These are phyloP conservation scores for Neurospora sp. DNA, from an alignment of 495 filamentous ascomycete genomes.

Conservation along the genomic window DNA sequence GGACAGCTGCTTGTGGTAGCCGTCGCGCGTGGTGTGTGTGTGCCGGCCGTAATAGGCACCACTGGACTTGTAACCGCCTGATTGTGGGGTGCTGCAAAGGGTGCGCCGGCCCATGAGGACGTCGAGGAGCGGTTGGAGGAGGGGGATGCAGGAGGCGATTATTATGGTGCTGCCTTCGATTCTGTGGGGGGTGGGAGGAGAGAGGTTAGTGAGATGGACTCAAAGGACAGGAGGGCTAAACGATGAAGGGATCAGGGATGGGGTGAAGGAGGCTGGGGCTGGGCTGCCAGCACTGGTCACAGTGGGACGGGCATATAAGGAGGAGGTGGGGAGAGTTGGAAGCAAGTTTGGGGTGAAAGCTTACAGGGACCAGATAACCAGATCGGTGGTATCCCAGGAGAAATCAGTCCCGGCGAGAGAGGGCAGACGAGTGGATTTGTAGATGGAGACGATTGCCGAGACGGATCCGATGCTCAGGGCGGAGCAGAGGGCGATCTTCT, in stretches of 20 bases:
- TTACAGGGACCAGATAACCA: slow-evolving; percentile 39
- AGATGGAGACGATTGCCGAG: slow-evolving; percentile 18
- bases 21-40: not conserved
- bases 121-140: slow-evolving; percentile 35
- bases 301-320: too few relatives aligned
- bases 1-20: not conserved
- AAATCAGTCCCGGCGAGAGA: slow-evolving; percentile 28
- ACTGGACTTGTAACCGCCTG: not conserved
- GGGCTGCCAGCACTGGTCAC: too few relatives aligned
- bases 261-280: too few relatives aligned
- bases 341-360: too few relatives aligned
- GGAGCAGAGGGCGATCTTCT: slow-evolving; percentile 36
- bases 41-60: not conserved
- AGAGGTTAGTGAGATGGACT: too few relatives aligned
- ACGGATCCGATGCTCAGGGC: slow-evolving; percentile 38
- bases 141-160: slow-evolving; percentile 40
- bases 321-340: too few relatives aligned
- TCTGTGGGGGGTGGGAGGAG: slow-evolving; percentile 12
- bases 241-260: too few relatives aligned
- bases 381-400: slow-evolving; percentile 22
- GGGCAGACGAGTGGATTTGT: slow-evolving; percentile 34
- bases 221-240: too few relatives aligned
- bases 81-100: not conserved
- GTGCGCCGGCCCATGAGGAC: not conserved
- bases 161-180: slow-evolving; percentile 39